Evolutionary conservation across 805 yeast genomes (phyloP), one percentile per base, ranked within the genome.

Genomic region (Cyberlindnera galapagoensis): DNA sequence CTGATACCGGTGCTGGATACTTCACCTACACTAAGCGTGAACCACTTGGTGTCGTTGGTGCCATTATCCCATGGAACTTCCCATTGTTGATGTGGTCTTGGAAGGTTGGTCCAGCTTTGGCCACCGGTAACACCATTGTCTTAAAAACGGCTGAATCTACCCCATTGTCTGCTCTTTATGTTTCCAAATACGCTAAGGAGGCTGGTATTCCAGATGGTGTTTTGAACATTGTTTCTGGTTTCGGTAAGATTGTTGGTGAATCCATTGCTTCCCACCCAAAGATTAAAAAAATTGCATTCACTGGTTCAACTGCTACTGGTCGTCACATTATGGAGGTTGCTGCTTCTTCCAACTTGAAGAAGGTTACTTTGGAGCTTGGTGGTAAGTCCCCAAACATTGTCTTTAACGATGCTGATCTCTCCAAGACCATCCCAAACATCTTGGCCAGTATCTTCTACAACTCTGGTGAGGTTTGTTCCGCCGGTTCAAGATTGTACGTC

Each of bases 61-160:
- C 85, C 61, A 83, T 88, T 54, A 87, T 88, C 46, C 96, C 97
- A 48, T 88, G 97, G 97, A 88, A 88, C 67, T 88, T 86, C 76
- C 97, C 97, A 42, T 63, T 88, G 48, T 71, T 85, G 57, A 87
- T 88, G 92, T 81, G 86, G 67, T 68, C 94, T 18, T 88, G 97
- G 97, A 88, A 88, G 62, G 66, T 88, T 40, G 95, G 88, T 38
- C 96, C 97, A 28, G 94, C 94, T 36, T 60, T 87, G 44, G 94
- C 94, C 36, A 74, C 94, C 34, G 95, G 95, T 63, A 85, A 86
- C 71, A 74, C 87, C 34, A 71, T 83, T 46, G 92, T 88, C 28
- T 65, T 88, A 62, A 88, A 88, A 68, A 73, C 94, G 25, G 94
- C 97, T 35, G 95, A 86, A 67, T 73, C 86, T 40, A 88, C 97